These are phyloP conservation scores for Xylariales sp. DNA, from an alignment of 2,329 filamentous ascomycete species.

Conservation along the genomic window DNA sequence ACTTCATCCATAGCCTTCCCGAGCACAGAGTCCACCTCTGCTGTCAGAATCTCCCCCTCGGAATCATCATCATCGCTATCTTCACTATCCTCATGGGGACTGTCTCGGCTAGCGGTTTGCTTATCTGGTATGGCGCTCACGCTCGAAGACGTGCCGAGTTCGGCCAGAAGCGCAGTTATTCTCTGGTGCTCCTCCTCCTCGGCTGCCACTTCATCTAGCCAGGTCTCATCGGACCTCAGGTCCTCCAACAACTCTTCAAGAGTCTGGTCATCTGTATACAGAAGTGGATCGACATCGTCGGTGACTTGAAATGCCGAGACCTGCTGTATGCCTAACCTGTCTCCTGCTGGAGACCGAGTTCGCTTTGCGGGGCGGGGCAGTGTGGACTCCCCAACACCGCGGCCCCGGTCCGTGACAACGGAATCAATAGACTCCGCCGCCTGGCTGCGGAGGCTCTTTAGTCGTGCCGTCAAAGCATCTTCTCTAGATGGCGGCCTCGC, in stretches of 20 bases:
- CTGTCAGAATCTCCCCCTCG: constrained; percentile 62
- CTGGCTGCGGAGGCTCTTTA: constrained; percentile 62
- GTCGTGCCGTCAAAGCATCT: constrained; percentile 63
- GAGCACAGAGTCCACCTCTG: constrained; percentile 59
- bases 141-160: constrained; percentile 45
- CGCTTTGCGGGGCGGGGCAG: constrained; percentile 33
- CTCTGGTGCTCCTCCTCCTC: constrained; percentile 50
- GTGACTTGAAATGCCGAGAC: constrained; percentile 16
- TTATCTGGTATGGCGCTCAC: constrained; percentile 23
- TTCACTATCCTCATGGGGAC: constrained; percentile 1
- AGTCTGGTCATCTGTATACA: constrained; percentile 63
- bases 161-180: constrained; percentile 50
- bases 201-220: constrained; percentile 49
- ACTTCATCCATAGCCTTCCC: constrained; percentile 60
- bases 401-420: constrained; percentile 21
- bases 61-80: constrained; percentile 52
- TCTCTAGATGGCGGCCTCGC: constrained; percentile 59
- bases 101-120: neutral
- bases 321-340: constrained; percentile 20
- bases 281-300: constrained; percentile 54
- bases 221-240: constrained; percentile 51
- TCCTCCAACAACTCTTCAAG: constrained; percentile 64
- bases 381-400: constrained; percentile 26
- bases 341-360: constrained; percentile 2
- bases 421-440: constrained; percentile 46